Evolutionary conservation across 2,329 filamentous ascomycete species (phyloP).

Genomic region (Ceratocystis cacaofunesta): DNA sequence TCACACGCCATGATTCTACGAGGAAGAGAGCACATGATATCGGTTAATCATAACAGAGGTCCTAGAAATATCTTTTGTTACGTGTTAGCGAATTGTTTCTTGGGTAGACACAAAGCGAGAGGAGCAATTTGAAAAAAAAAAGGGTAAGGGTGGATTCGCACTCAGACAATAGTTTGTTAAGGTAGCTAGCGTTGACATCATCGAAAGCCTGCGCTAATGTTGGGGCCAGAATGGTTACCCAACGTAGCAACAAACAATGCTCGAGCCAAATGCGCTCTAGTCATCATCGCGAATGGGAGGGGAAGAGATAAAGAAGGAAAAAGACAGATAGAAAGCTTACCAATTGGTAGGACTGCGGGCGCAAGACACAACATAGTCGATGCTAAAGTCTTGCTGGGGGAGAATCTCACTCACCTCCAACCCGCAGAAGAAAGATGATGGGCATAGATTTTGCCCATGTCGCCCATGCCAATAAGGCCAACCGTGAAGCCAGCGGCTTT

Average conservation of each 20-base stretch:
- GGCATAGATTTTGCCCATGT: constrained; percentile 99
- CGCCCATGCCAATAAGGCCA: constrained; percentile 96
- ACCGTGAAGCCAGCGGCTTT: constrained; percentile 51
- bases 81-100: constrained; percentile 12
- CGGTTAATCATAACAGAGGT: constrained; percentile 9
- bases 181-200: constrained; percentile 99
- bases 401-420: constrained; percentile 60
- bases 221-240: constrained; percentile 63
- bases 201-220: constrained; percentile 52
- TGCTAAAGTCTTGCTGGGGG: constrained; percentile 13
- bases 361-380: not conserved
- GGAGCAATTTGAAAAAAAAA: not conserved
- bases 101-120: not conserved
- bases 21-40: not conserved
- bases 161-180: constrained; percentile 70
- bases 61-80: constrained; percentile 5
- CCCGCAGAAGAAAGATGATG: constrained; percentile 74
- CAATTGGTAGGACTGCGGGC: constrained; percentile 21
- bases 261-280: constrained; percentile 99
- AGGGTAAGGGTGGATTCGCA: constrained; percentile 15
- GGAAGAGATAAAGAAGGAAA: constrained; percentile 12
- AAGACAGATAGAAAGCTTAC: constrained; percentile 24
- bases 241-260: constrained; percentile 54
- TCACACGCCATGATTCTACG: constrained; percentile 88
- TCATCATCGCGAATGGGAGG: constrained; percentile 58